Evolutionary conservation across 257 asterid species (phyloP), one percentile per base, ranked within the genome.

Genomic region (Solanum clarkiae): DNA sequence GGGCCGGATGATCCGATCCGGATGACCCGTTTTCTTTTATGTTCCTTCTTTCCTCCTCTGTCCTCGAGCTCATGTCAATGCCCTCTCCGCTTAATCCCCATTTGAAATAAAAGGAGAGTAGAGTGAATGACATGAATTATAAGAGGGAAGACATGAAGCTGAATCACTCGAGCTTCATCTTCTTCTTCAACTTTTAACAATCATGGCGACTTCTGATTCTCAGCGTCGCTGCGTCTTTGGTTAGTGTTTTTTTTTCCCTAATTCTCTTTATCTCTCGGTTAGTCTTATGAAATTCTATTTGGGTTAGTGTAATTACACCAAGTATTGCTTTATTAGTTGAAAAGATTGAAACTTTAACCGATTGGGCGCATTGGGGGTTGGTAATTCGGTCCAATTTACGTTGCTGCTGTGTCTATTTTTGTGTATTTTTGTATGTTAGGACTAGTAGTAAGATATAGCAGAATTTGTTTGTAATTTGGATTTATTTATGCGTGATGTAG

Each of bases 141-240:
- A 42, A 81, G 70, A 80, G 49, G 87, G 86, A 83, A 88, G 84
- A n/a, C 88, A 86, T 88, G 93, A 87, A 70, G 89, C 86, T 89
- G 83, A 81, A 12, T 45, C 68, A 15, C 63, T 75, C 72, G 85
- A 86, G 90, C 90, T 89, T 88, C 88, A 83, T 80, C 85, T 87
- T 88, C 89, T 84, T 86, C 80, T 82, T 80, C 65, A 29, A 29
- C 42, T 69, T 56, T 59, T 86, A 49, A 89, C 82, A 51, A 51
- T 56, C 72, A 88, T 88, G 90, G 89, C 97, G 88, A 80, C 89
- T 90, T 81, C 94, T 77, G 94, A 92, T 51, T 85, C 98, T 83
- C 97, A 92, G 90, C 97, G 93, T 88, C 98, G 99, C 68, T 92
- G 98, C 88, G 99, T 95, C 85, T 95, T 95, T 65, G 98, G 99